phyloP scores from a whole-genome alignment of 768 basidiomycete genomes.

The Rhizopogon vulgaris region DNA sequence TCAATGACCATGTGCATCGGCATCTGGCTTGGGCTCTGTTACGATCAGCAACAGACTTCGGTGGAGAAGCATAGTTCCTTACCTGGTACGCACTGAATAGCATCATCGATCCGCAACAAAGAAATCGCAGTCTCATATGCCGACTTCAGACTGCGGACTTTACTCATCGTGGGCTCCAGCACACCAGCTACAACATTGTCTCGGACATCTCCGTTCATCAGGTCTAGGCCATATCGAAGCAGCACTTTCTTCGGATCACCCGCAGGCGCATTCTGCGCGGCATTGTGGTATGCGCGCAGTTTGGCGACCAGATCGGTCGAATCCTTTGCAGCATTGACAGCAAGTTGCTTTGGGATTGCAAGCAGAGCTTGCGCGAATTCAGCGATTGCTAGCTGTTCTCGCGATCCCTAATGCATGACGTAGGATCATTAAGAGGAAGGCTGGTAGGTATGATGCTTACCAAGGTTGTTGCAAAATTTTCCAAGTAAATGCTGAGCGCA shows the following conservation, averaged over 20 bases:
- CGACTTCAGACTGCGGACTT: conserved; percentile 94
- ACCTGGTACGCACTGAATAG: conserved; percentile 89
- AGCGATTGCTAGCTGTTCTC: conserved; percentile 98
- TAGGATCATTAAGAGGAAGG: not conserved
- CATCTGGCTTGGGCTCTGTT: conserved; percentile 65
- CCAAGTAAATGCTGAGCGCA: conserved; percentile 93
- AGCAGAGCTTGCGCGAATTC: conserved; percentile 93
- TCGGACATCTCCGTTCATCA: conserved; percentile 89
- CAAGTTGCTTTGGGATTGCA: conserved; percentile 93
- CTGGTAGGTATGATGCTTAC: conserved; percentile 39
- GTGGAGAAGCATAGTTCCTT: conserved; percentile 22
- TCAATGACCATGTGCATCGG: conserved; percentile 74
- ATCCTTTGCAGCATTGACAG: conserved; percentile 98
- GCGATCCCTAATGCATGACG: conserved; percentile 65
- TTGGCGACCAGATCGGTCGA: conserved; percentile 97
- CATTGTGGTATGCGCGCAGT: conserved; percentile 93
- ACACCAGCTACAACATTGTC: conserved; percentile 94
- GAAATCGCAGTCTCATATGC: conserved; percentile 96
- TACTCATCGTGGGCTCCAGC: conserved; percentile 94
- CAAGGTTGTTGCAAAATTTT: conserved; percentile 97
- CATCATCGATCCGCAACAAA: conserved; percentile 90
- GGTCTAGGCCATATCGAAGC: conserved; percentile 89
- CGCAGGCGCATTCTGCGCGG: conserved; percentile 85
- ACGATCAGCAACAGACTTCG: conserved; percentile 10
- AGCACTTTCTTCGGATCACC: conserved; percentile 90